phyloP scores from a whole-genome alignment of 2,329 filamentous ascomycete species.

The Domatiomyces globalis region DNA sequence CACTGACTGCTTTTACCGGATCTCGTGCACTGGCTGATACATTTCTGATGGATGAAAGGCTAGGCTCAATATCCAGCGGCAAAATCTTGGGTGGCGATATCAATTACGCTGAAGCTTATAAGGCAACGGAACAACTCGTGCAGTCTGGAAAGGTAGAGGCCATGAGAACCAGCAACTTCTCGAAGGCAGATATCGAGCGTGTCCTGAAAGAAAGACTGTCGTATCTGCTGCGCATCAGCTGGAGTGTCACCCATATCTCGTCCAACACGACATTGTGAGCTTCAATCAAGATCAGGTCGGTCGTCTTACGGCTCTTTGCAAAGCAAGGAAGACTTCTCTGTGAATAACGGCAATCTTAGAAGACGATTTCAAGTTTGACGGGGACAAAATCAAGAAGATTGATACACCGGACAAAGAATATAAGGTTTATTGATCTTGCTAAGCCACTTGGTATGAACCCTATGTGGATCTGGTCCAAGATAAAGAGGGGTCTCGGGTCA shows the following conservation, averaged over 20 bases:
- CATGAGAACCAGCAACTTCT: constrained; percentile 42
- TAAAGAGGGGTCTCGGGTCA: constrained; percentile 16
- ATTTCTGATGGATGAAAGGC: constrained; percentile 35
- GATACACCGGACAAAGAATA: constrained; percentile 44
- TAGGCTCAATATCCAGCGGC: constrained; percentile 34
- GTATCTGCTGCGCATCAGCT: no score
- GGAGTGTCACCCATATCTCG: no score
- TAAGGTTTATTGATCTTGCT: constrained; percentile 48
- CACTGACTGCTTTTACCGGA: constrained; percentile 53
- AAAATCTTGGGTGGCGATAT: constrained; percentile 30
- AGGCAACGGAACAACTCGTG: constrained; percentile 34
- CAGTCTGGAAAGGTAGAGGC: constrained; percentile 32
- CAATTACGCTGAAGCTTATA: constrained; percentile 39
- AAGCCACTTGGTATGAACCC: constrained; percentile 44
- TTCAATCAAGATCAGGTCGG: constrained; percentile 38
- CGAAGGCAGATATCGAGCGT: constrained; percentile 33
- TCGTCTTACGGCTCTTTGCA: constrained; percentile 41
- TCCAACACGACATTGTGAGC: constrained; percentile 35
- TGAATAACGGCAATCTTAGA: constrained; percentile 32
- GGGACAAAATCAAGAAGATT: constrained; percentile 44
- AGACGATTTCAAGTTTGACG: constrained; percentile 44
- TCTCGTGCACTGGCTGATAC: constrained; percentile 52
- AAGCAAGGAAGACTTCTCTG: constrained; percentile 30
- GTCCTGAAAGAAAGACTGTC: constrained; percentile 32
- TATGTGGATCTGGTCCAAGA: constrained; percentile 47